Evolutionary conservation across 2,329 filamentous ascomycete genomes (phyloP), one percentile per base, ranked within the genome.

Genomic region (Sporothrix schenckii): DNA sequence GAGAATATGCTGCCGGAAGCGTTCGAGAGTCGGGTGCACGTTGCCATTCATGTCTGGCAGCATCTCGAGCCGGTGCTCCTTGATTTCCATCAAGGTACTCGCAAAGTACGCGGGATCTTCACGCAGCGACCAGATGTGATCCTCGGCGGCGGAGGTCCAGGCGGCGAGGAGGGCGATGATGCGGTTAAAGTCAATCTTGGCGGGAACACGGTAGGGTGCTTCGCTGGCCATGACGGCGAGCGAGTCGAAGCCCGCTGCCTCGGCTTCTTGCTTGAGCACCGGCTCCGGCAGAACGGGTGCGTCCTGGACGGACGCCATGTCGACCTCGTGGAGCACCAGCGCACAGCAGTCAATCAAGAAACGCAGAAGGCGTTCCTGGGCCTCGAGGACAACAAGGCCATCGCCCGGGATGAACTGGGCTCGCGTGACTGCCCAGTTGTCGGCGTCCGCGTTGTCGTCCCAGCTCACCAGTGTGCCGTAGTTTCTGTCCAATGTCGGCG

Each of bases 91-190:
- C 19, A 87, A 56, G 0, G 77, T 69, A 1, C 84, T 79, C 4
- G 80, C 76, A 72, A 89, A 89, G 76, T 88, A 89, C 0, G 77
- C 77, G 0, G 87, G 87, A 74, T 90, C 88, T 73, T 90, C 87
- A 9, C 87, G 81, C 2, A 90, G 77, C 0, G 80, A 74, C 82
- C 82, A 86, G 0, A 88, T 56, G 73, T 88, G 85, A 75, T 89
- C 86, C 69, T 86, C 82, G 0, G 82, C 81, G 3, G 80, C 79
- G 0, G 78, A 74, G 0, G 74, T 74, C 71, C 79, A 81, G 0
- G 84, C 83, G 2, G 75, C 75, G 2, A 67, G 34, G 19, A 67
- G 34, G 16, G 53, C 30, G 2, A 58, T n/a, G 10, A 58, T 39
- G 24, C 30, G 53, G 3, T 14, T 19, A 19, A 39, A 30, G 24